Base-by-base conservation (phyloP, 768 basidiomycete genomes). In the Agrocybe pediades region DNA sequence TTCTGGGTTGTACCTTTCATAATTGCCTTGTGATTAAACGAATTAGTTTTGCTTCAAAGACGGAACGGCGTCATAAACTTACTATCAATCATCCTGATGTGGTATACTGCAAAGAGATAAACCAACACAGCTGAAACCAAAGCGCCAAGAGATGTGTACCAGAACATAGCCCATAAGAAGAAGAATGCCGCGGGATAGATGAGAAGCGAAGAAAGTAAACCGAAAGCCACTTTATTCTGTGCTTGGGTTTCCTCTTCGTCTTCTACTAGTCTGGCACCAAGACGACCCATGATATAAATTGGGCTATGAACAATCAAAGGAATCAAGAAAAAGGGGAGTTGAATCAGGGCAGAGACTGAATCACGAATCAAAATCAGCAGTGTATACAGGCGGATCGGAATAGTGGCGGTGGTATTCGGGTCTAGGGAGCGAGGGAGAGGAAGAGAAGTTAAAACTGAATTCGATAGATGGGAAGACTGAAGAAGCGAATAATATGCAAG, bases 181-280 rank as follows among this genome's bases (percentile, higher is more conserved):
- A 92, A 84, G 75, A 98, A 98, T 27, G 87, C 71, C n/a, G 85
- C 67, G 19, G 92, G 87, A 74, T 98, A 97, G 40, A 90, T 86
- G 58, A 85, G 64, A 50, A 92, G 64, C 53, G 89, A 71, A 33
- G 89, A 82, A 49, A 97, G 69, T 29, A 96, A 63, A 1, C 94
- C 94, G 62, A 96, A 87, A 11, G 90, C 86, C 41, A 97, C 84
- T 77, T 99, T 99, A 77, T 93, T 98, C 78, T 98, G 95, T 41
- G 96, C 97, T 69, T 92, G 88, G 9, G 92, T 89, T 68, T 98
- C 96, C 69, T 98, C 88, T 67, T 98, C 95, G 56, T 93, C 84
- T 63, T 89, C 80, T 29, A 81, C 85, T 30, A 96, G 72, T 42
- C 81, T 73, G 17, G 88, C 90, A 41, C 92, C 93, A 47, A 87